Conservation (phyloP, 2,329 filamentous ascomycete species). For the Metarhizium sp. region DNA sequence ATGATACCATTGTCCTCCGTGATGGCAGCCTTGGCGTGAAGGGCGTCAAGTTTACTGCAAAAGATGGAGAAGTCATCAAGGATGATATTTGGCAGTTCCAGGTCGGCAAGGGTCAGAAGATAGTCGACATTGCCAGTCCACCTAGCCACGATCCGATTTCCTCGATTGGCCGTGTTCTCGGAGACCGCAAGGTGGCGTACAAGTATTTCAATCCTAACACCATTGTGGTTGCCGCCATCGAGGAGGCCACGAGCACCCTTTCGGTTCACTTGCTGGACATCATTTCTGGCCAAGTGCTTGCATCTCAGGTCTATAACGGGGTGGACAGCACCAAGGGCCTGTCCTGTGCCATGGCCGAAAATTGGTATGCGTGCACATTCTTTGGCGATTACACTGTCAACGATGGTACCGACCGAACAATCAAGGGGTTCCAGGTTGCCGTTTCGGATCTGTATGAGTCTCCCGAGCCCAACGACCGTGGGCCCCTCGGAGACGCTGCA, state of each 20-base stretch:
- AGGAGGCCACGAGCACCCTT: conserved; percentile 48
- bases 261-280: conserved; percentile 77
- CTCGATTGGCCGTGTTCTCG: conserved; percentile 88
- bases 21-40: conserved; percentile 39
- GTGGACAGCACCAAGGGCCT: conserved; percentile 69
- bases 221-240: conserved; percentile 61
- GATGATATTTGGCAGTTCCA: conserved; percentile 64
- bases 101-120: conserved; percentile 54
- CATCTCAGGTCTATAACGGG: conserved; percentile 59
- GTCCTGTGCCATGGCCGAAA: conserved; percentile 75
- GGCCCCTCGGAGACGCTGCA: conserved; percentile 56
- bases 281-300: conserved; percentile 71
- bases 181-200: conserved; percentile 87
- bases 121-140: conserved; percentile 58
- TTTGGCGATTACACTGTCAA: conserved; percentile 51
- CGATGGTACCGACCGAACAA: conserved; percentile 41
- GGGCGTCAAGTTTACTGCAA: conserved; percentile 42
- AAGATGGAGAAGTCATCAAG: conserved; percentile 31
- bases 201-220: conserved; percentile 93
- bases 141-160: conserved; percentile 78
- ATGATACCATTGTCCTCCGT: conserved; percentile 45
- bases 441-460: conserved; percentile 90
- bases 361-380: conserved; percentile 89
- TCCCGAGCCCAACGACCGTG: conserved; percentile 71
- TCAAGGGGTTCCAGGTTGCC: conserved; percentile 79